Evolutionary conservation across 352 stramenopile species (phyloP).

Genomic region (Globisporangium cystogenes): DNA sequence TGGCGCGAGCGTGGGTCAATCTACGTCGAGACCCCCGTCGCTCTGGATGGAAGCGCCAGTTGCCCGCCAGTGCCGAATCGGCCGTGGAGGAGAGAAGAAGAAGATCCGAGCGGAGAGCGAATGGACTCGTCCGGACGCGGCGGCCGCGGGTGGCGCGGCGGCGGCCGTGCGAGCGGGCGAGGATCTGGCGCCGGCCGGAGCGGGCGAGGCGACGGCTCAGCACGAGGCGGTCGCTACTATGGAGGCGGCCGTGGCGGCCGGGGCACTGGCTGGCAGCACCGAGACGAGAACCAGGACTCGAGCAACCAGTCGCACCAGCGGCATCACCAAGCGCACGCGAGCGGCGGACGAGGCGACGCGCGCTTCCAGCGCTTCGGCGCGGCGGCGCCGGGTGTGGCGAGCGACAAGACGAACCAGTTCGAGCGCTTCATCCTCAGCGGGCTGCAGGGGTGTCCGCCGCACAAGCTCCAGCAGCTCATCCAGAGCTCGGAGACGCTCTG

Average conservation of each 20-base stretch:
- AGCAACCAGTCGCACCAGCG: neutral
- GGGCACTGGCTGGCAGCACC: constrained; percentile 2
- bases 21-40: neutral
- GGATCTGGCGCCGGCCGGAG: neutral
- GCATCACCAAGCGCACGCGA: neutral
- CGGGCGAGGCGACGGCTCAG: neutral
- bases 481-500: constrained; percentile 28
- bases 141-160: neutral
- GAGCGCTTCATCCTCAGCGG: constrained; percentile 38
- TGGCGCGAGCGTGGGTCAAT: constrained; percentile 1
- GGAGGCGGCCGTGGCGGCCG: neutral
- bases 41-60: neutral
- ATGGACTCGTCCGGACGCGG: constrained; percentile 5
- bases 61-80: constrained; percentile 2
- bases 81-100: neutral
- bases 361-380: neutral
- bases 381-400: neutral
- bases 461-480: constrained; percentile 32
- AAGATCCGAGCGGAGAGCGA: neutral
- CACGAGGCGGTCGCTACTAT: neutral
- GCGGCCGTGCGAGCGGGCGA: neutral
- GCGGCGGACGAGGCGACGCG: neutral
- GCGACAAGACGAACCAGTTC: constrained; percentile 5
- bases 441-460: constrained; percentile 33
- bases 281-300: neutral